Evolutionary conservation across 805 yeast species (phyloP).

Genomic region (Saturnispora gosingensis): DNA sequence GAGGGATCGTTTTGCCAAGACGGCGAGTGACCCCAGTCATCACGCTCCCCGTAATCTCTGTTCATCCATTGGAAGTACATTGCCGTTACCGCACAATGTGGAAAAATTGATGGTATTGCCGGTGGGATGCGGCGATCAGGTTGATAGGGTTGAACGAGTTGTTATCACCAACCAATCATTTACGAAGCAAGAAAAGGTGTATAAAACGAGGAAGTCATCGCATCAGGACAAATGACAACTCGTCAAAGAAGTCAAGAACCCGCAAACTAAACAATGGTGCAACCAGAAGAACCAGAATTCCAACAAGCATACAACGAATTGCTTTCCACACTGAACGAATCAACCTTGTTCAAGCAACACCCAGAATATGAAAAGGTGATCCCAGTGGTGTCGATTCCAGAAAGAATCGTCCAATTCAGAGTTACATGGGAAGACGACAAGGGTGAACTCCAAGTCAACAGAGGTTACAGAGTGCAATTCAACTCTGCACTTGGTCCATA

Average conservation of each 20-base stretch:
- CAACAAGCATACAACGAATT: slow-evolving; percentile 97
- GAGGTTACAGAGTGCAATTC: slow-evolving; percentile 97
- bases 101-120: background rate
- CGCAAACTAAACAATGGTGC: slow-evolving; percentile 43
- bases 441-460: slow-evolving; percentile 85
- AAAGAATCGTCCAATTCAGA: slow-evolving; percentile 93
- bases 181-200: background rate
- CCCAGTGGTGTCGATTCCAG: slow-evolving; percentile 89
- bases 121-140: background rate
- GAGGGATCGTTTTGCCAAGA: too few relatives aligned
- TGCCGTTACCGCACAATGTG: background rate
- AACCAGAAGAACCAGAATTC: slow-evolving; percentile 95
- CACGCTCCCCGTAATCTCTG: background rate
- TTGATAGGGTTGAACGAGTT: background rate
- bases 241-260: background rate
- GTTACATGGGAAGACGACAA: slow-evolving; percentile 97
- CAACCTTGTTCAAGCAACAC: slow-evolving; percentile 78
- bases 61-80: background rate
- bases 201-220: background rate
- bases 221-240: background rate
- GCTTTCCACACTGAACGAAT: slow-evolving; percentile 78
- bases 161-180: slow-evolving; percentile 1
- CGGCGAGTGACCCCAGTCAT: too few relatives aligned
- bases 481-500: slow-evolving; percentile 98
- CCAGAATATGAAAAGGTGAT: slow-evolving; percentile 86